Evolutionary conservation across 2,329 filamentous ascomycete species (phyloP), one percentile per base, ranked within the genome.

Genomic region (Neoascochyta sp.): DNA sequence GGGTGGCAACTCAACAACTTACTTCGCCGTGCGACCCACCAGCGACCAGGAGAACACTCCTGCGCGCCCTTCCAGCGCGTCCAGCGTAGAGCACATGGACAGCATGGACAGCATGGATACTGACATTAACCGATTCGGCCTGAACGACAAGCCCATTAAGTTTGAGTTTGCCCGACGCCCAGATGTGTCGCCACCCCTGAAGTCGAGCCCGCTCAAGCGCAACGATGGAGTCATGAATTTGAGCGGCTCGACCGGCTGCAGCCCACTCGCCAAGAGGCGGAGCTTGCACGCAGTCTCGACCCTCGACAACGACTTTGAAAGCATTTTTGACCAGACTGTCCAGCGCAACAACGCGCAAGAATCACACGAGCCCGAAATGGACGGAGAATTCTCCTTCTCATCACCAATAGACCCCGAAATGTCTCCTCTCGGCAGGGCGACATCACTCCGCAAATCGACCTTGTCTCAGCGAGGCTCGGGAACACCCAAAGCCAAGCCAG

Each of bases 161-260:
- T 67, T 68, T 50, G 67, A 68, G 43, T 68, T 71, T 49, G 50
- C 52, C 37, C 51, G 57, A 15, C 47, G 50, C 16, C 40, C 47
- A 13, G 50, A 53, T 30, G 22, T 51, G 17, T 53, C 50, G 9
- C 49, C 49, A 13, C 43, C 49, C 2, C 69, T 76, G 11, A 78
- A 80, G 39, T 80, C 83, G 5, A 95, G 90, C 57, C 89, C 90
- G 4, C 68, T 96, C 48, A 95, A 96, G 73, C 81, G 92, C 50
- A 90, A 83, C 55, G 90, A 96, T 67, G 83, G 85, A 23, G 82
- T 83, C 29, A 90, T 94, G 84, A 87, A 86, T 52, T 68, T 93
- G 27, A 89, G 94, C 52, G 83, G 86, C 43, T 73, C 80, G 16
- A 82, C 75, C 49, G 72, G 84, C 33, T 85, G 85, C 47, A 95